Base-by-base conservation (phyloP, 768 basidiomycete genomes). In the Flagelloscypha sp. region DNA sequence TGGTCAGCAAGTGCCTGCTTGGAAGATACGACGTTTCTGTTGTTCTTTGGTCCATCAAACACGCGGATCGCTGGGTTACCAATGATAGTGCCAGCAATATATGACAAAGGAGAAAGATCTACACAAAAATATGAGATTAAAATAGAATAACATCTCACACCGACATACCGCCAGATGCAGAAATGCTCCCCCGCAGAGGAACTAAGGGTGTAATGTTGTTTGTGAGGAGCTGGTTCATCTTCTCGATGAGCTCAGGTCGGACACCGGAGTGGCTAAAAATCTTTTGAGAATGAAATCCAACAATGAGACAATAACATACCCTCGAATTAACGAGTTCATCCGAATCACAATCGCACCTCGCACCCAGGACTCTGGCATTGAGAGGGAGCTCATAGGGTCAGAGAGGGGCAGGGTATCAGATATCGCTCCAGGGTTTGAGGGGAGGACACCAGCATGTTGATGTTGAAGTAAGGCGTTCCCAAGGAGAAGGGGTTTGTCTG, bases 251-350 rank as follows among this genome's bases (percentile, higher is more conserved):
- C 41, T 80, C 76, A 72, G 79, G 79, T 24, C 87, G 73, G 9
- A 93, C 76, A 22, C 84, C 89, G 15, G 85, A 88, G 58, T 92
- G 89, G 0, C 87, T n/a, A n/a, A n/a, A n/a, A n/a, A n/a, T n/a
- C n/a, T n/a, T n/a, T n/a, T n/a, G n/a, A n/a, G n/a, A n/a, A n/a
- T n/a, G n/a, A n/a, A n/a, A n/a, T n/a, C n/a, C n/a, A n/a, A n/a
- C n/a, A n/a, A n/a, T n/a, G n/a, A n/a, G n/a, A n/a, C n/a, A n/a
- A n/a, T n/a, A n/a, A n/a, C n/a, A n/a, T n/a, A n/a, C n/a, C n/a
- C 88, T 5, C 88, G 79, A 36, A 88, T 77, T 27, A 93, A 74
- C 4, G 85, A 88, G 57, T 92, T 93, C 69, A 86, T 81, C 45
- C 88, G 84, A 47, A 93, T 69, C 7, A 88, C 59, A 48, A 92